Conservation (phyloP, 2,329 filamentous ascomycete genomes). For the Penicillium sp. region DNA sequence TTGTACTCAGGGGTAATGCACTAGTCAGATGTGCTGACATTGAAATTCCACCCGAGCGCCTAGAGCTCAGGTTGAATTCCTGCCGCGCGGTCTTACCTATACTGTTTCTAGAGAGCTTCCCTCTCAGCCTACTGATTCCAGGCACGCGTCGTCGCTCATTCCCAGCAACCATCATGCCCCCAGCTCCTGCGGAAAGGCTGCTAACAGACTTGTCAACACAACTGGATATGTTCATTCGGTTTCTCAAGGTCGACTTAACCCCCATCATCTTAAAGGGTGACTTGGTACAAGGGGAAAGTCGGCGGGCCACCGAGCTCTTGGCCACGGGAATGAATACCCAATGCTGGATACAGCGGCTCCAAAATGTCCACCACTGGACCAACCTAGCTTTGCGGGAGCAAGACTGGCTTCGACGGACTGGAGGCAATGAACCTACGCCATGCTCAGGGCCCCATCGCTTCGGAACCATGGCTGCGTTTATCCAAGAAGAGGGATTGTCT, state of each 20-base stretch:
- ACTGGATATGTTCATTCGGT: neutral
- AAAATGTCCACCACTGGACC: neutral
- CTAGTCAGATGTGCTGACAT: neutral
- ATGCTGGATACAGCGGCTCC: neutral
- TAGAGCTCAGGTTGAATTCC: neutral
- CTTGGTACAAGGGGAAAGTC: neutral
- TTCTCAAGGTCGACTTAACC: neutral
- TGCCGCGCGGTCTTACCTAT: neutral
- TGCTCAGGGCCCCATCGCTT: neutral
- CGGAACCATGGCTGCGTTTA: neutral
- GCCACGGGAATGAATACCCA: neutral
- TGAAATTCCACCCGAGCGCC: neutral
- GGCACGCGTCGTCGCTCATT: neutral
- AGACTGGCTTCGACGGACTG: neutral
- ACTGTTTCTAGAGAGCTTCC: neutral
- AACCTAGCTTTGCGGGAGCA: conserved; percentile 1
- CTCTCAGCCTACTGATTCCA: neutral
- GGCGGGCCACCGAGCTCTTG: neutral
- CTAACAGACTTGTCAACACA: neutral
- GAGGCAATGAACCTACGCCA: neutral
- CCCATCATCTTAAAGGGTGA: neutral
- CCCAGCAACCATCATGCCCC: neutral
- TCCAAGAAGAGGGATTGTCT: neutral
- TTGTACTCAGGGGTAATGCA: neutral
- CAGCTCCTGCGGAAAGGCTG: neutral